Conservation (phyloP, 2,329 filamentous ascomycete species). For the Neofusicoccum kwambonambiense region DNA sequence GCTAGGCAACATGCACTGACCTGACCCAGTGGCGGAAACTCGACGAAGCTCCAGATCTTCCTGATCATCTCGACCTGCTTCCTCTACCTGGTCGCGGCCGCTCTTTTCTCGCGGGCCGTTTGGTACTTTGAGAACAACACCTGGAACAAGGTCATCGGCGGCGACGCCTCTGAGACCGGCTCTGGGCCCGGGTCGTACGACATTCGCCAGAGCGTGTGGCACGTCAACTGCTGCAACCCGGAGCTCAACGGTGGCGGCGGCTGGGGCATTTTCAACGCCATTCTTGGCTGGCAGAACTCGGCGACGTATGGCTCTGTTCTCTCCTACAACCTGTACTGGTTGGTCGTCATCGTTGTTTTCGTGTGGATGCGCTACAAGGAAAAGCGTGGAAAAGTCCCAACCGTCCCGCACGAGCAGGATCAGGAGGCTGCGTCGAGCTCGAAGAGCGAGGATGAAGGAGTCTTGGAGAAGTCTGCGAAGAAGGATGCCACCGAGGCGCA, state of each 20-base stretch:
- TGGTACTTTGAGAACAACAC: constrained; percentile 71
- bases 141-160: constrained; percentile 66
- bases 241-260: constrained; percentile 69
- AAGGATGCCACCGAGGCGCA: no score
- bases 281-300: constrained; percentile 85
- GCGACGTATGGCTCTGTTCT: constrained; percentile 86
- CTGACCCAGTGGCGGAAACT: constrained; percentile 54
- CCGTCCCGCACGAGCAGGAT: no score
- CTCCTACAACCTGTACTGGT: constrained; percentile 86
- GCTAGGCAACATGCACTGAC: not conserved
- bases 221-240: constrained; percentile 72
- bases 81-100: constrained; percentile 79
- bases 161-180: constrained; percentile 63
- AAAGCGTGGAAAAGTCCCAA: constrained; percentile 34
- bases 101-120: constrained; percentile 73
- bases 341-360: constrained; percentile 66
- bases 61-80: constrained; percentile 79
- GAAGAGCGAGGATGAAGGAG: no score
- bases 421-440: no score
- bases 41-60: constrained; percentile 69
- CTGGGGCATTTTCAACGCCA: constrained; percentile 84
- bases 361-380: constrained; percentile 66
- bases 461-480: no score
- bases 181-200: constrained; percentile 73
- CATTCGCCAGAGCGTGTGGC: constrained; percentile 52